Evolutionary conservation across 164 flowering plant genomes (phyloP), one percentile per base, ranked within the genome.

Genomic region (Berberis vulgaris): DNA sequence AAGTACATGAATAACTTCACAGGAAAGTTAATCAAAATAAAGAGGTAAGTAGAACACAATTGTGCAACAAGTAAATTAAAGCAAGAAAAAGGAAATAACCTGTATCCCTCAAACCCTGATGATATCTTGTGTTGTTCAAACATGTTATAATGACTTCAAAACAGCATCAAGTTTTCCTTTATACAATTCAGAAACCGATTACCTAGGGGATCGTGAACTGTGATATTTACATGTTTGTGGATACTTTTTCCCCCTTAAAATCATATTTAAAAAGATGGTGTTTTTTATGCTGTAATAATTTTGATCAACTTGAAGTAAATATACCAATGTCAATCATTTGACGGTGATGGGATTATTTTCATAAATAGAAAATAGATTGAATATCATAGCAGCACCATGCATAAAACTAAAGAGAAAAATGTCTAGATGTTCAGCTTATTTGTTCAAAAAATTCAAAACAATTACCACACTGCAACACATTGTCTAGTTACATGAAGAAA

Each of bases 81-180:
- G 41, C 45, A 57, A 57, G 12, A 56, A 56, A 60, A 26, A 26
- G 26, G 59, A 69, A 45, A 43, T 61, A 63, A 67, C 56, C 62
- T 61, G 67, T 61, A 45, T 73, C 73, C 67, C 74, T 55, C 26
- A 74, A 69, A 73, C 69, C 77, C 68, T 64, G 78, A 65, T 46
- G 71, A 80, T 75, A 74, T 82, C 85, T 83, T 77, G 80, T 63
- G 76, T 72, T 72, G 70, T 63, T 79, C 77, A 81, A 52, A 82
- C 65, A 84, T 56, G 72, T 73, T 26, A 73, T 67, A 71, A 60
- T 72, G 74, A 81, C 80, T 80, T 74, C 81, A 84, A 71, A 77
- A 76, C 65, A 69, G 73, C 74, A 57, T 66, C 79, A 72, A 64
- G 70, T 66, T 74, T 76, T 71, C 65, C 75, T 81, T 78, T n/a